Evolutionary conservation across 345 rosid species (phyloP), one percentile per base, ranked within the genome.

Genomic region (Hypericum perforatum): DNA sequence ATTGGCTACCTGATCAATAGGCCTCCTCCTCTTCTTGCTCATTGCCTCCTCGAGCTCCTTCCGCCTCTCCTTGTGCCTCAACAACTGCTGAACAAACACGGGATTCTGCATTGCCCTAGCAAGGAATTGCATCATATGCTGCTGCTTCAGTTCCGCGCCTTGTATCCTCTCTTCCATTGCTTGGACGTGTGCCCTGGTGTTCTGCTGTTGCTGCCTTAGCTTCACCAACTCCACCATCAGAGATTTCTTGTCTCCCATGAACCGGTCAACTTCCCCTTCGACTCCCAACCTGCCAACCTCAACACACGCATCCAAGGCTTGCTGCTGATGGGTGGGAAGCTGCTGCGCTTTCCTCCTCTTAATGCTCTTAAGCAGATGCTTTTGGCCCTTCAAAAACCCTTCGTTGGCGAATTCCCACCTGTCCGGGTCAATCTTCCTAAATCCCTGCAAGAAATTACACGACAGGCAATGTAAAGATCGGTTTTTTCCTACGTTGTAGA

Each of bases 351-450:
- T 22, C 32, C 32, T 22, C 32, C 32, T 22, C 32, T 22, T 22
- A 22, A 22, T 22, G 32, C 32, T 22, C 32, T 22, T 22, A 22
- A 22, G 32, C 32, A 22, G 32, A 4, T 22, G 32, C 32, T 22
- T 22, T 22, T 22, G 32, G 32, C 32, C 32, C 32, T 22, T 22
- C 32, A 22, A 22, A 4, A 22, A 22, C 32, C 32, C 32, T 41
- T 90, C 97, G 65, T 79, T 86, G 10, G 89, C 78, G 66, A 90
- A 90, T 52, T 82, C 95, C 89, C 95, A 86, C 64, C 71, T 68
- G 38, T 84, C 94, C 11, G 89, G 73, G 59, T 90, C 87, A 6
- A 82, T 79, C 79, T 90, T 90, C 56, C 90, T 75, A 67, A 90
- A 90, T 2, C 94, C 91, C 95, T 86, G 73, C 57, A 22, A 62